Conservation (phyloP, 768 basidiomycete species). For the Leccinellum albellum region DNA sequence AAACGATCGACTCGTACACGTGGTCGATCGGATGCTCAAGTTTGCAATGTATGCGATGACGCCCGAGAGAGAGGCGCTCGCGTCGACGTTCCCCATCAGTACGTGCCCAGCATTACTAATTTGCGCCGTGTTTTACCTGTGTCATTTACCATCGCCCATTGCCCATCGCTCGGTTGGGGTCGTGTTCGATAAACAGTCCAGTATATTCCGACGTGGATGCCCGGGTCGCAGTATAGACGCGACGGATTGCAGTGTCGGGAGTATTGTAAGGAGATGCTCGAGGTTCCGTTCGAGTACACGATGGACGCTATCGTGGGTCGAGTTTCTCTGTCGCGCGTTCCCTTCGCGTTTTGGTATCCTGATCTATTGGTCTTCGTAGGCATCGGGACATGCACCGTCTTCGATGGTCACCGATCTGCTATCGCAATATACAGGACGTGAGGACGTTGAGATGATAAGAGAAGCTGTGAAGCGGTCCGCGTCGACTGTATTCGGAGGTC, state of each 20-base stretch:
- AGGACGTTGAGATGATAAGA: neutral
- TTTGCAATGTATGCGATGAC: neutral
- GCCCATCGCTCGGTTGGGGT: too few relatives aligned
- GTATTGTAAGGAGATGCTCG: slow-evolving; percentile 21
- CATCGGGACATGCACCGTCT: neutral
- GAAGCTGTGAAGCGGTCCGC: neutral
- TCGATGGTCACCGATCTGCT: neutral
- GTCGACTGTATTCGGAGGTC: slow-evolving; percentile 1
- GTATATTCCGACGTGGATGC: slow-evolving; percentile 8
- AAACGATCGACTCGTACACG: neutral
- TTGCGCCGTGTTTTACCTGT: neutral
- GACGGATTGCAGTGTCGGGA: slow-evolving; percentile 1
- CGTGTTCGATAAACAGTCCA: neutral
- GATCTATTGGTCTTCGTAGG: neutral
- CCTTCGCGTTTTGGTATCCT: neutral
- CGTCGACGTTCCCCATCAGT: slow-evolving; percentile 1
- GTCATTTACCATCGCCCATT: too few relatives aligned
- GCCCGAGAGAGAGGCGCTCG: slow-evolving; percentile 1
- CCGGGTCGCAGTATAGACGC: slow-evolving; percentile 1
- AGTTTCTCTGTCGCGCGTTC: neutral
- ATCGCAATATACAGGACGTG: neutral
- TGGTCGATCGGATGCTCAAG: neutral
- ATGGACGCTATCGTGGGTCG: neutral
- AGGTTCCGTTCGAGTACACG: neutral
- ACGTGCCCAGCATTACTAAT: neutral